Conservation (phyloP, 495 filamentous ascomycete species). For the Thozetella sp. region DNA sequence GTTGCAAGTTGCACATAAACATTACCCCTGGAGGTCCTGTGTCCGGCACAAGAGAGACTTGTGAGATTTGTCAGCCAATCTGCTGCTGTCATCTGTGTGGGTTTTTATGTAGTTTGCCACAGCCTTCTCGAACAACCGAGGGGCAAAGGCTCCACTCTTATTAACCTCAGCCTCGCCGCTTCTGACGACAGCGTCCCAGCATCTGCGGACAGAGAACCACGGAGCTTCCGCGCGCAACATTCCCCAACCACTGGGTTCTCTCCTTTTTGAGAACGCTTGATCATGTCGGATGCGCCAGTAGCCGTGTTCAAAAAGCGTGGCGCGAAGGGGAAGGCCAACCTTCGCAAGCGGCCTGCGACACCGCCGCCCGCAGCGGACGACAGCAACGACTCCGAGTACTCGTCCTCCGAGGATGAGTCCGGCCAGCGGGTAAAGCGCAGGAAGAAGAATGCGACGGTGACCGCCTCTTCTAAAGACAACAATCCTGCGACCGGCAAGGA, state of each 20-base stretch:
- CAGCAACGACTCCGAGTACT: constrained; percentile 58
- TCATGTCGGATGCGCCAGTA: constrained; percentile 34
- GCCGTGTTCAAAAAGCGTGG: constrained; percentile 87
- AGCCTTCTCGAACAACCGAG: not conserved
- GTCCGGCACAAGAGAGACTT: no score
- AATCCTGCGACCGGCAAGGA: constrained; percentile 40
- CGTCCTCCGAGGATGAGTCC: constrained; percentile 76
- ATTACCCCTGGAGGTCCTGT: no score
- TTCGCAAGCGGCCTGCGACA: constrained; percentile 82
- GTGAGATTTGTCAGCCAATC: not conserved
- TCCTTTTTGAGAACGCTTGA: no score
- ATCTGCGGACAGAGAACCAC: no score
- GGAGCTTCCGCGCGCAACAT: no score
- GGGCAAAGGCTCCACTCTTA: not conserved
- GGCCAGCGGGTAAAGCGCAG: constrained; percentile 76
- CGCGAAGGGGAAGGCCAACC: constrained; percentile 71
- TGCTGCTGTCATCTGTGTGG: no score
- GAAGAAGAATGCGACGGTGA: constrained; percentile 63
- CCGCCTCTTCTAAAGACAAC: constrained; percentile 49
- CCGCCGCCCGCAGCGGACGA: constrained; percentile 69
- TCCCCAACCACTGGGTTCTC: no score
- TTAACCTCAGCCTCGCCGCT: constrained; percentile 2
- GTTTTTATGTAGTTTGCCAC: not conserved
- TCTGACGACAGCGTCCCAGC: no score
- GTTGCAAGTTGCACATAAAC: no score